Evolutionary conservation across 352 stramenopile genomes (phyloP).

Genomic region (Pelagophyceae sp.): DNA sequence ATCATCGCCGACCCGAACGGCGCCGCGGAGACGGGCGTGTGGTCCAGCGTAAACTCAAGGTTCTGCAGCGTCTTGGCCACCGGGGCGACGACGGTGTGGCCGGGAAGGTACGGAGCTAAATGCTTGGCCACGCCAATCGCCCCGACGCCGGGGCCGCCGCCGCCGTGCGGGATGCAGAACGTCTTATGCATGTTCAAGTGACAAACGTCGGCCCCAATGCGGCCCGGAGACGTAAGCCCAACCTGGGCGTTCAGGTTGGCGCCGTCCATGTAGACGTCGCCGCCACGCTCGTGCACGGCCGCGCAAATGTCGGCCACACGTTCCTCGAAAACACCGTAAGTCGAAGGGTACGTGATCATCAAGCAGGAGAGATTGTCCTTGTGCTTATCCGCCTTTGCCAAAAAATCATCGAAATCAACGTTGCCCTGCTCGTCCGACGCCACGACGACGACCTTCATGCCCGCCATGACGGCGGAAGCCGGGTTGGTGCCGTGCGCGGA

Average conservation of each 20-base stretch:
- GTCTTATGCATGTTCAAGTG: conserved; percentile 99
- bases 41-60: conserved; percentile 28
- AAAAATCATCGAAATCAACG: conserved; percentile 87
- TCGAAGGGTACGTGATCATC: conserved; percentile 99
- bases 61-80: conserved; percentile 52
- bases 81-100: conserved; percentile 70
- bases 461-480: conserved; percentile 89
- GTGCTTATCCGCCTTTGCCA: conserved; percentile 87
- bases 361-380: conserved; percentile 87
- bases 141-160: conserved; percentile 72
- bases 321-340: conserved; percentile 97
- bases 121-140: conserved; percentile 81
- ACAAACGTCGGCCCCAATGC: conserved; percentile 83
- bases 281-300: conserved; percentile 86
- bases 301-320: conserved; percentile 90
- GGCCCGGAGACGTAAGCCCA: conserved; percentile 87
- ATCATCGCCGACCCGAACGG: conserved; percentile 95
- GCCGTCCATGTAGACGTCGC: conserved; percentile 99
- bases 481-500: conserved; percentile 98
- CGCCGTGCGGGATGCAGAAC: conserved; percentile 92
- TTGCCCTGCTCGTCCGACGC: conserved; percentile 91
- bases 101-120: conserved; percentile 87
- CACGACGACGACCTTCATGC: conserved; percentile 92
- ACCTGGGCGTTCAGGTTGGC: conserved; percentile 99
- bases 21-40: conserved; percentile 71